A percentile compares a stretch with the other conserved stretches of the same genome.
These are phyloP conservation scores for Oryza punctata DNA, from an alignment of 176 grass and related monocot species.

Conservation along the genomic window DNA sequence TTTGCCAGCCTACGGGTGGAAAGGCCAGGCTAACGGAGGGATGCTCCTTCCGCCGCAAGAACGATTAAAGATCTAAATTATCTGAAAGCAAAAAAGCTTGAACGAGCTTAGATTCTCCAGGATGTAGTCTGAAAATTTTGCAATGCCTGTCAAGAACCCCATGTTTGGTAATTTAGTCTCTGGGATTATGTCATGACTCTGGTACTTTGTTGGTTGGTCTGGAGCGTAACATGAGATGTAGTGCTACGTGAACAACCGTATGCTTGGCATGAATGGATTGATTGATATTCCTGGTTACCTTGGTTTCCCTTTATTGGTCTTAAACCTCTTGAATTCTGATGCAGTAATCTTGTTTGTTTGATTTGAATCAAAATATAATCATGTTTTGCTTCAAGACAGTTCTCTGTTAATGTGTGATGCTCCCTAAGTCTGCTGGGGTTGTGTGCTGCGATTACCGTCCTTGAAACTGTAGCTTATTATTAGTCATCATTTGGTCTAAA, in stretches of 20 bases:
- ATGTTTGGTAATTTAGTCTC: conserved; percentile 25
- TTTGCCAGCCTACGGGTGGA: conserved; percentile 79
- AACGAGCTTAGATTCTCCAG: background rate
- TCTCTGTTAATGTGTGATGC: too few relatives aligned
- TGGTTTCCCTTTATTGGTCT: background rate
- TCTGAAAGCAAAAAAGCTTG: background rate
- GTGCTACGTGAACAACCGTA: background rate
- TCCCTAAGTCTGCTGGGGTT: too few relatives aligned
- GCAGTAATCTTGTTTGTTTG: background rate
- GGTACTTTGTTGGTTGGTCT: background rate
- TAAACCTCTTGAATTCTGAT: background rate
- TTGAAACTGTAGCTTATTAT: too few relatives aligned
- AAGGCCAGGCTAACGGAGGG: conserved; percentile 76
- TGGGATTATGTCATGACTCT: background rate
- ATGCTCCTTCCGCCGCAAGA: conserved; percentile 86
- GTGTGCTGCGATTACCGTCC: too few relatives aligned
- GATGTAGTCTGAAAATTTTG: conserved; percentile 38
- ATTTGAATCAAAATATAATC: background rate
- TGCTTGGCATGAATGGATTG: background rate
- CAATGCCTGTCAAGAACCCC: conserved; percentile 8
- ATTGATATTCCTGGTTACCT: background rate
- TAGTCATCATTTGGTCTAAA: too few relatives aligned
- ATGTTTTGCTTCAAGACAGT: background rate
- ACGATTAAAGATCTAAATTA: conserved; percentile 35
- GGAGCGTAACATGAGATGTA: conserved; percentile 1